These are phyloP conservation scores for Chaetomium sp. DNA, from an alignment of 2,329 filamentous ascomycete genomes.

Conservation along the genomic window DNA sequence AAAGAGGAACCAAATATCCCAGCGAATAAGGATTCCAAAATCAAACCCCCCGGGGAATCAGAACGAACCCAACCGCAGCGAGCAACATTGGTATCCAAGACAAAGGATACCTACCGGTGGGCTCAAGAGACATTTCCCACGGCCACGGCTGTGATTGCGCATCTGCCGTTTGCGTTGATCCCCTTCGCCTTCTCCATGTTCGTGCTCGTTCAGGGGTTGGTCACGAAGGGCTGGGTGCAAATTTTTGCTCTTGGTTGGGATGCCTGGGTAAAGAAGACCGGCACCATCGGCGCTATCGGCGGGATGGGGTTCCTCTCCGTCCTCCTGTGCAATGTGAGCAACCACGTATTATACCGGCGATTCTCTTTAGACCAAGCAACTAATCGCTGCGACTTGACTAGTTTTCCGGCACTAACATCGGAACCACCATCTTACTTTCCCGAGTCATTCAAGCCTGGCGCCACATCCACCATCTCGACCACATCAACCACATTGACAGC, in stretches of 20 bases:
- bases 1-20: conserved; percentile 7
- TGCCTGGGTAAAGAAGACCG: conserved; percentile 63
- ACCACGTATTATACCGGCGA: conserved; percentile 12
- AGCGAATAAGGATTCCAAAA: conserved; percentile 1
- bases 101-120: conserved; percentile 46
- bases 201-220: conserved; percentile 63
- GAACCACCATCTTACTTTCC: conserved; percentile 65
- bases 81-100: conserved; percentile 48
- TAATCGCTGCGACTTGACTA: conserved; percentile 26
- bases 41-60: neutral
- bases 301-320: conserved; percentile 70
- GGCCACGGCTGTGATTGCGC: conserved; percentile 55
- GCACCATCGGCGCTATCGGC: conserved; percentile 60
- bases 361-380: too few species aligned
- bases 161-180: conserved; percentile 61
- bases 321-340: conserved; percentile 63
- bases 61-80: conserved; percentile 14
- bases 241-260: conserved; percentile 70
- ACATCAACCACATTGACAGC: conserved; percentile 30
- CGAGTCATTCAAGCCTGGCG: conserved; percentile 64
- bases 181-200: conserved; percentile 72
- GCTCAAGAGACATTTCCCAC: conserved; percentile 65
- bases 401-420: conserved; percentile 74
- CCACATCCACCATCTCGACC: conserved; percentile 43
- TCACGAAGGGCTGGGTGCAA: conserved; percentile 67